phyloP scores from a whole-genome alignment of 164 flowering plant species.

The Aristolochia californica region DNA sequence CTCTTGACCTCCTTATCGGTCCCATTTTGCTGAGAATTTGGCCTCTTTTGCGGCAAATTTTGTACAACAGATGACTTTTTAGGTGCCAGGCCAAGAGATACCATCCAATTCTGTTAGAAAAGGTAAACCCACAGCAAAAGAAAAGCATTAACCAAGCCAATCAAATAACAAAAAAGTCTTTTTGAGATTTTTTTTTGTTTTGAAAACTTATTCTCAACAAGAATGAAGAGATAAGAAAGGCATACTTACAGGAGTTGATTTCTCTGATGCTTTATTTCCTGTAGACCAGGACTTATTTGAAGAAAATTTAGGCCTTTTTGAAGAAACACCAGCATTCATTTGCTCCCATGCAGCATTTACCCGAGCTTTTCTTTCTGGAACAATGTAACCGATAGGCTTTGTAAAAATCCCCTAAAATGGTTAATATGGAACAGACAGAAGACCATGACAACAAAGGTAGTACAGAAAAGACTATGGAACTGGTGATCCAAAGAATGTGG shows the following conservation, averaged over 20 bases:
- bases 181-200: neutral
- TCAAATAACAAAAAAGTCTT: neutral
- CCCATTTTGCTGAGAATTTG: conserved; percentile 26
- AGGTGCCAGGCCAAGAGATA: conserved; percentile 46
- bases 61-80: conserved; percentile 24
- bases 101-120: conserved; percentile 64
- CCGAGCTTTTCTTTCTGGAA: conserved; percentile 56
- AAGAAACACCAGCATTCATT: conserved; percentile 57
- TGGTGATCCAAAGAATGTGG: too few relatives aligned
- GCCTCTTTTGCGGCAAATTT: conserved; percentile 18
- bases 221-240: conserved; percentile 1
- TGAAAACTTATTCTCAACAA: neutral
- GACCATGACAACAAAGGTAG: too few relatives aligned
- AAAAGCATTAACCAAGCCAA: neutral
- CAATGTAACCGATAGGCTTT: neutral
- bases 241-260: conserved; percentile 30
- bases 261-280: conserved; percentile 23
- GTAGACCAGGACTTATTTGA: conserved; percentile 25
- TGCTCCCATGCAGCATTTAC: conserved; percentile 83
- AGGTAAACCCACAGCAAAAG: neutral
- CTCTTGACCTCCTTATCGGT: conserved; percentile 54
- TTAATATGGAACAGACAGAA: neutral
- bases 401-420: neutral
- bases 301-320: conserved; percentile 27
- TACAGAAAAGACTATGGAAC: neutral